Conservation (phyloP, 2,329 filamentous ascomycete species). For the Lasiodiplodia hormozganensis region DNA sequence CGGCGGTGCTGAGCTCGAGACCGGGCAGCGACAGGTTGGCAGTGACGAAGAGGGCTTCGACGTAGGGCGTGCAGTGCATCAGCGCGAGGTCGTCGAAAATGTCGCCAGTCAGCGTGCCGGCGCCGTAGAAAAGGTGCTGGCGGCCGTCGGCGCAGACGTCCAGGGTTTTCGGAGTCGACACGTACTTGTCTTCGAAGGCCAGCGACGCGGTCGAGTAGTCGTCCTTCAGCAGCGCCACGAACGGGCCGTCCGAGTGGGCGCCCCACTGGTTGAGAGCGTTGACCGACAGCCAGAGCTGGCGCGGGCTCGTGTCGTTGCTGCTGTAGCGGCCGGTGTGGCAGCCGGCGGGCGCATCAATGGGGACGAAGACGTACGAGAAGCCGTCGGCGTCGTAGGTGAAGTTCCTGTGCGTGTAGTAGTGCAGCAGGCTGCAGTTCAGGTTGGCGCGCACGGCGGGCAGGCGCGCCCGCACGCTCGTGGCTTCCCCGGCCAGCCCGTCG, state of each 20-base stretch:
- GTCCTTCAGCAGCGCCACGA: neutral
- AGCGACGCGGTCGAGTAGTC: neutral
- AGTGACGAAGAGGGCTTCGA: neutral
- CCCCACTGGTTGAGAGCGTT: neutral
- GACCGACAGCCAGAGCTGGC: neutral
- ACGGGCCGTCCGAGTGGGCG: neutral
- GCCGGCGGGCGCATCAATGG: neutral
- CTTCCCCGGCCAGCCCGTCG: neutral
- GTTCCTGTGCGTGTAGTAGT: neutral
- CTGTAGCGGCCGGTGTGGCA: neutral
- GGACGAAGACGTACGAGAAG: neutral
- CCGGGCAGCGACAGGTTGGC: neutral
- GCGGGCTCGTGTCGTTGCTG: neutral
- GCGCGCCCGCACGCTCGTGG: neutral
- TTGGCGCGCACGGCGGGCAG: neutral
- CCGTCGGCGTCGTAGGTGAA: neutral
- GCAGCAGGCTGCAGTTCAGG: neutral
- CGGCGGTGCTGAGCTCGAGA: neutral
- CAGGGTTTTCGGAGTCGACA: neutral
- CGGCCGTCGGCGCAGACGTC: neutral
- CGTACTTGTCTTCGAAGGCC: neutral
- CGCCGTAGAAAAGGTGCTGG: neutral
- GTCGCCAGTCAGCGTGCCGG: neutral
- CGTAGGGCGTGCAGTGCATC: neutral
- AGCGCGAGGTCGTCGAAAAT: neutral